Evolutionary conservation across 2,329 filamentous ascomycete genomes (phyloP).

Genomic region (Huntiella abstrusa): DNA sequence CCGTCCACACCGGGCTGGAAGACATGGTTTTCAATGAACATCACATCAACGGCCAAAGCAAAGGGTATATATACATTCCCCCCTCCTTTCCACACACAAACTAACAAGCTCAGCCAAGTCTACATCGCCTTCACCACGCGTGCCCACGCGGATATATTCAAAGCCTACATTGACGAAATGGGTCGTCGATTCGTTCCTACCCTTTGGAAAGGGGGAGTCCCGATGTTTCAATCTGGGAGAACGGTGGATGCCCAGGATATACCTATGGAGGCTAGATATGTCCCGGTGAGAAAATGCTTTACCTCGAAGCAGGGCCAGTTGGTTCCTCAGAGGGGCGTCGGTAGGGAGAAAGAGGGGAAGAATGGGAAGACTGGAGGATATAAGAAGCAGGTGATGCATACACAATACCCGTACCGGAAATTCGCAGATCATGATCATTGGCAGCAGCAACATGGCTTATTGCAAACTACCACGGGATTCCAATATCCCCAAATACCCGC

Average conservation of each 20-base stretch:
- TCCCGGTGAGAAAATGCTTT: no score
- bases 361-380: no score
- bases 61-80: constrained; percentile 45
- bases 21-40: constrained; percentile 96
- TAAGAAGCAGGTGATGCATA: no score
- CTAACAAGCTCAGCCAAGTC: constrained; percentile 36
- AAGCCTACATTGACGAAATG: constrained; percentile 57
- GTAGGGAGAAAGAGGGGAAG: no score
- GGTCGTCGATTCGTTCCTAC: background rate
- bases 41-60: constrained; percentile 97
- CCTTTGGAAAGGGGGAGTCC: background rate
- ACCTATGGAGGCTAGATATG: background rate
- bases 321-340: no score
- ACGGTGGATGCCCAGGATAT: constrained; percentile 17
- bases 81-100: no score
- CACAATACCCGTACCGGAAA: no score
- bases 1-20: constrained; percentile 51
- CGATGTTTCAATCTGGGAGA: constrained; percentile 33
- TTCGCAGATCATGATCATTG: no score
- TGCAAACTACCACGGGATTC: no score
- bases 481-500: no score
- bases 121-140: constrained; percentile 72
- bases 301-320: no score
- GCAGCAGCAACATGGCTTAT: no score
- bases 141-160: constrained; percentile 70